A percentile compares a stretch with the other conserved stretches of the same genome.
These are phyloP conservation scores for Thelonectria rubi DNA, from an alignment of 2,329 filamentous ascomycete species.

Conservation along the genomic window DNA sequence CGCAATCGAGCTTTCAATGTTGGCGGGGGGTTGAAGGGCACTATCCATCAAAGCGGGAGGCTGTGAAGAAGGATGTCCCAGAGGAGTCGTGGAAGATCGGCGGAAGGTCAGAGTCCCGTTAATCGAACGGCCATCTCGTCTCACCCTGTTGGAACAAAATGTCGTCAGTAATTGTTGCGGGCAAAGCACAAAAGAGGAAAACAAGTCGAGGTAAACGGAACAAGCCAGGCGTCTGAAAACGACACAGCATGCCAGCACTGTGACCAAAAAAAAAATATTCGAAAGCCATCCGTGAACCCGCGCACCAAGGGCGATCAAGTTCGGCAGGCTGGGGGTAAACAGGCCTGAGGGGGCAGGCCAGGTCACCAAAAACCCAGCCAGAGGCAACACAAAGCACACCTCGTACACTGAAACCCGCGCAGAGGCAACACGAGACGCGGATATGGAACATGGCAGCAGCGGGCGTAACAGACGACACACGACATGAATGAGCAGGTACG, in stretches of 20 bases:
- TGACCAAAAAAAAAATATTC: not conserved
- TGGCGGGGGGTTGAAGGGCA: conserved; percentile 51
- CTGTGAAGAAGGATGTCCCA: conserved; percentile 52
- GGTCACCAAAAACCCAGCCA: conserved; percentile 10
- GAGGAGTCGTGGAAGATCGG: conserved; percentile 68
- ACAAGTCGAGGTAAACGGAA: conserved; percentile 12
- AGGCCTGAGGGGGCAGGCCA: conserved; percentile 9
- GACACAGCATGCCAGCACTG: not conserved
- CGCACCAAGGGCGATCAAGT: conserved; percentile 13
- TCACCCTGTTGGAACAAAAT: conserved; percentile 57
- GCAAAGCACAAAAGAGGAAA: not conserved
- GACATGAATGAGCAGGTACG: conserved; percentile 20
- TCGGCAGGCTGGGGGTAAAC: conserved; percentile 17
- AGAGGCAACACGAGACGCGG: conserved; percentile 15
- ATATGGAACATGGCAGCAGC: conserved; percentile 34
- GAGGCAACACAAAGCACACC: conserved; percentile 8
- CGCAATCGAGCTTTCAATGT: conserved; percentile 48
- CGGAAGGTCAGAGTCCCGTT: conserved; percentile 73
- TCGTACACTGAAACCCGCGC: conserved; percentile 9
- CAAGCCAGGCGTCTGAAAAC: not conserved
- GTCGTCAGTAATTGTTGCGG: conserved; percentile 25
- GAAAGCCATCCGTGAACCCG: not conserved
- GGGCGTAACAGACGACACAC: conserved; percentile 18
- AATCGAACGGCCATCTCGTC: conserved; percentile 64
- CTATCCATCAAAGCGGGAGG: conserved; percentile 48